Percentiles rank a stretch among this genome's conserved stretches.
phyloP scores from a whole-genome alignment of 768 basidiomycete species.

The Termitomyces sp. region DNA sequence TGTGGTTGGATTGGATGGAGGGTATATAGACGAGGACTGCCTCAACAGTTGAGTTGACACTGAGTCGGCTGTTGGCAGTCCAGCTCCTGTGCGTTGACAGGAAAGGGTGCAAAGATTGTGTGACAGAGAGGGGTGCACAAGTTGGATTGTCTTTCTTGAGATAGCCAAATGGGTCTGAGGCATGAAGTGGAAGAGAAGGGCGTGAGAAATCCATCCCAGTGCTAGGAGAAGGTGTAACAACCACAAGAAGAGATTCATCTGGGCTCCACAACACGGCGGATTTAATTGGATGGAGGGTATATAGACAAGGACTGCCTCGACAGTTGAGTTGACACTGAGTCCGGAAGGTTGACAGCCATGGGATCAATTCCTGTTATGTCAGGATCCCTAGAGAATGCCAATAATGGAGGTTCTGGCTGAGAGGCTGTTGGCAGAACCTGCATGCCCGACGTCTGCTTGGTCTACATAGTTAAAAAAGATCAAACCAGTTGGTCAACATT shows the following conservation, averaged over 20 bases:
- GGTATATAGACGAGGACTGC: slow-evolving; percentile 74
- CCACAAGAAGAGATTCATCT: no score
- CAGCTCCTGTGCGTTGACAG: no score
- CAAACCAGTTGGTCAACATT: slow-evolving; percentile 1
- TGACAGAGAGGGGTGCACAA: slow-evolving; percentile 20
- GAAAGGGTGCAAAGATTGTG: no score
- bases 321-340: slow-evolving; percentile 56
- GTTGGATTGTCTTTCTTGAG: slow-evolving; percentile 34
- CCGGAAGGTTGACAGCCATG: slow-evolving; percentile 36
- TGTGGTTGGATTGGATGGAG: slow-evolving; percentile 61
- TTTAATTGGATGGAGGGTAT: slow-evolving; percentile 71
- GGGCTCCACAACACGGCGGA: no score
- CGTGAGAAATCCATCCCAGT: slow-evolving; percentile 2
- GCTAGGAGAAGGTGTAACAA: slow-evolving; percentile 21
- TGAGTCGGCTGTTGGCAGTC: no score
- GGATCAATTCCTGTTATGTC: slow-evolving; percentile 28
- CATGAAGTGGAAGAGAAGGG: slow-evolving; percentile 11
- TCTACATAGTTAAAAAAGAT: slow-evolving; percentile 8
- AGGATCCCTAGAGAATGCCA: slow-evolving; percentile 46
- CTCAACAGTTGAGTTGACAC: slow-evolving; percentile 59
- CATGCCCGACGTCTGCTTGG: slow-evolving; percentile 14
- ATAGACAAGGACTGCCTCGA: slow-evolving; percentile 71
- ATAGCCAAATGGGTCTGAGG: slow-evolving; percentile 57
- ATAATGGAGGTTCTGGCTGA: slow-evolving; percentile 31
- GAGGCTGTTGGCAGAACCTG: slow-evolving; percentile 15